Percentiles rank a stretch among this genome's conserved stretches.
Evolutionary conservation across 805 yeast species (phyloP).

Genomic region (Metschnikowia aberdeeniae): DNA sequence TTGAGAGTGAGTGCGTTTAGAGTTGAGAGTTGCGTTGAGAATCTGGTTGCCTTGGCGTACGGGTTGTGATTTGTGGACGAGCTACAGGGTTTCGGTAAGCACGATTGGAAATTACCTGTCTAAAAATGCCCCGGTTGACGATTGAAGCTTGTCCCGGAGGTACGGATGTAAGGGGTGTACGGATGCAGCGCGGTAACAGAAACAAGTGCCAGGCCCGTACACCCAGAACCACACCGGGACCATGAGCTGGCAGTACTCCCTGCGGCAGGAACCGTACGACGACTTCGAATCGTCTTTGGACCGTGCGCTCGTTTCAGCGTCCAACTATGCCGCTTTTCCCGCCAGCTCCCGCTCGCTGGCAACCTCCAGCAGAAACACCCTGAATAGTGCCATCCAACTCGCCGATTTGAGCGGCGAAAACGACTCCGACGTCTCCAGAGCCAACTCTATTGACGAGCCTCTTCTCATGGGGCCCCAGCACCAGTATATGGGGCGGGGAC

Average conservation of each 20-base stretch:
- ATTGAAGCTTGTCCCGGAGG: neutral
- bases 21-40: neutral
- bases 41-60: no score
- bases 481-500: neutral
- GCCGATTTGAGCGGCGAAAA: neutral
- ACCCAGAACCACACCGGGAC: neutral
- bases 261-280: constrained; percentile 46
- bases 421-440: constrained; percentile 1
- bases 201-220: neutral
- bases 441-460: neutral
- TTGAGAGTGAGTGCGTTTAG: neutral
- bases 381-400: constrained; percentile 2
- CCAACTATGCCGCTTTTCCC: constrained; percentile 27
- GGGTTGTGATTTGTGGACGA: no score
- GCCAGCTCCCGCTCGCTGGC: constrained; percentile 25
- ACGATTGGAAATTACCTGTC: no score
- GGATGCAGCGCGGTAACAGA: neutral
- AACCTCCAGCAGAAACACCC: neutral
- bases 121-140: no score
- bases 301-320: constrained; percentile 53
- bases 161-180: neutral
- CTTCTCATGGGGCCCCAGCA: neutral
- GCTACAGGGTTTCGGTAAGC: no score
- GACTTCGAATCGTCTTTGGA: constrained; percentile 63
- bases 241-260: constrained; percentile 2